phyloP scores from a whole-genome alignment of 1,284 basidiomycete species.

The Apiotrichum sp. region DNA sequence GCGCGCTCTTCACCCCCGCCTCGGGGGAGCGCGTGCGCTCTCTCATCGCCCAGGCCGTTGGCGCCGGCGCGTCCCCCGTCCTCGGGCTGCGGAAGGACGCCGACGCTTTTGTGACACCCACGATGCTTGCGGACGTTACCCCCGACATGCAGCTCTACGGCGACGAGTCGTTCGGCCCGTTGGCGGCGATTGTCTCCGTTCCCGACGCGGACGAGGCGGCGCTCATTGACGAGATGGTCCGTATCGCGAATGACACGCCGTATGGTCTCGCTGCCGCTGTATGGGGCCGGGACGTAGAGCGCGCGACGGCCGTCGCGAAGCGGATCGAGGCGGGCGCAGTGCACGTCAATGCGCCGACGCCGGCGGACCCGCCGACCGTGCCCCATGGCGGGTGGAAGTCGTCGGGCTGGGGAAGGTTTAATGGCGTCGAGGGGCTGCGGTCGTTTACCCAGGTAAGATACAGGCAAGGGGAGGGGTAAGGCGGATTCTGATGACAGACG shows the following conservation, averaged over 20 bases:
- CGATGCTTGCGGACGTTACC: conserved; percentile 53
- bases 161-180: conserved; percentile 58
- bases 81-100: conserved; percentile 12
- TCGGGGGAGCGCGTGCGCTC: conserved; percentile 53
- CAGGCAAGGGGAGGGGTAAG: no score
- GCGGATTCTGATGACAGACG: neutral
- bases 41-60: conserved; percentile 54
- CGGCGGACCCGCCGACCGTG: conserved; percentile 11
- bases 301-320: conserved; percentile 52
- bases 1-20: conserved; percentile 51
- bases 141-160: conserved; percentile 55
- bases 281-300: conserved; percentile 54
- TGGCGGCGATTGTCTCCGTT: conserved; percentile 38
- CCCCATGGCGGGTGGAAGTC: conserved; percentile 22
- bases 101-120: conserved; percentile 54
- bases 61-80: conserved; percentile 51
- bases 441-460: conserved; percentile 13
- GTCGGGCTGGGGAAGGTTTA: conserved; percentile 32
- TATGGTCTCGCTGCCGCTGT: conserved; percentile 55
- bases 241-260: conserved; percentile 51
- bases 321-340: conserved; percentile 45
- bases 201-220: conserved; percentile 7
- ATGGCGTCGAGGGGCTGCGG: conserved; percentile 24
- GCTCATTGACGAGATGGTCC: conserved; percentile 51
- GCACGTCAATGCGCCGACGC: conserved; percentile 17